Evolutionary conservation across 179 eudicot species (phyloP).

Genomic region (Beta corolliflora): DNA sequence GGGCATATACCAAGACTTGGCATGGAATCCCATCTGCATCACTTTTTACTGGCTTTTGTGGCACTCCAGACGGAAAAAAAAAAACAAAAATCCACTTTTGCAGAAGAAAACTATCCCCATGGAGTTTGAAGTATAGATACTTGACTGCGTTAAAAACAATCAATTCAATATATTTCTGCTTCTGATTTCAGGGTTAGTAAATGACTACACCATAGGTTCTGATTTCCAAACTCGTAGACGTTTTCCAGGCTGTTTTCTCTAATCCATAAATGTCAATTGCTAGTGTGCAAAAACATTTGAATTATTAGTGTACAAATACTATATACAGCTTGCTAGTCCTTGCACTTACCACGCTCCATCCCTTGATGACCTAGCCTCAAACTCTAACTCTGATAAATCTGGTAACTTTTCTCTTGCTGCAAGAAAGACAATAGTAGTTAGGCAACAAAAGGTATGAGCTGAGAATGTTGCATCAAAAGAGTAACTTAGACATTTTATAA

Average conservation of each 20-base stretch:
- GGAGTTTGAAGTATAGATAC: background rate
- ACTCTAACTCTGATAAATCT: slow-evolving; percentile 64
- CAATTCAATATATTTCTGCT: background rate
- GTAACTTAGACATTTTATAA: background rate
- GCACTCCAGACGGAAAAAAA: too few species aligned
- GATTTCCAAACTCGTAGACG: background rate
- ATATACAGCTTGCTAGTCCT: slow-evolving; percentile 5
- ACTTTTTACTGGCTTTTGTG: too few species aligned
- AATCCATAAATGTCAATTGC: background rate
- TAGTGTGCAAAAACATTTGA: background rate
- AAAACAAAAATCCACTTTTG: background rate
- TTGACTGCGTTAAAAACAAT: background rate
- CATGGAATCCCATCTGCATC: too few species aligned
- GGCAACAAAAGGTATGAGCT: slow-evolving; percentile 1
- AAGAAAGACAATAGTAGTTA: slow-evolving; percentile 16
- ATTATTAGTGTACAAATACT: background rate
- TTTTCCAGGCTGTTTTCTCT: background rate
- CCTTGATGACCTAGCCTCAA: slow-evolving; percentile 81
- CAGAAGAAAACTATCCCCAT: background rate
- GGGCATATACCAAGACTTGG: too few species aligned
- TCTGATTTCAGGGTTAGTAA: background rate
- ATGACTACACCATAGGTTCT: background rate
- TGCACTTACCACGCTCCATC: slow-evolving; percentile 87
- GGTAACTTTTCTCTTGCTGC: slow-evolving; percentile 49
- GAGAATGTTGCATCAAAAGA: background rate